Conservation (phyloP, 176 grass and related monocot genomes). For the Coix lacrymajobi region DNA sequence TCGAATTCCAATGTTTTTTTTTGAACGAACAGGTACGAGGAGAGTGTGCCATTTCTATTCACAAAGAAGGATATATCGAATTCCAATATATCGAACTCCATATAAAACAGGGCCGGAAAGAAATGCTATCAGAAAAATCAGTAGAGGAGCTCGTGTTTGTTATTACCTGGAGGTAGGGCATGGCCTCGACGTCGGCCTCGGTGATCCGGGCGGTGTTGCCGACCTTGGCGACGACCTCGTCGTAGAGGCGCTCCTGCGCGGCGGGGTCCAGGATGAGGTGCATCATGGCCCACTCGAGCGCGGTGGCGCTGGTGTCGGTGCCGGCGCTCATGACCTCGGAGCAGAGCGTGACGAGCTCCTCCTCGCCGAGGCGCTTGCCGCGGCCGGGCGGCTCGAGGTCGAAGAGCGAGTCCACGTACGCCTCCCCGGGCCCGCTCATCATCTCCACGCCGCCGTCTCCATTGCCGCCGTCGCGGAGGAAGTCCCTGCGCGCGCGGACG, state of each 20-base stretch:
- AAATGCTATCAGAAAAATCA: neutral
- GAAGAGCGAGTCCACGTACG: constrained; percentile 92
- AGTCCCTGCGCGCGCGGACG: constrained; percentile 57
- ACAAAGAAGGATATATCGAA: too few species aligned
- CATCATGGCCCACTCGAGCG: constrained; percentile 90
- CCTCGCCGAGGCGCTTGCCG: constrained; percentile 63
- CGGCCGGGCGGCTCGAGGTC: constrained; percentile 68
- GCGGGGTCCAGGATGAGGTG: constrained; percentile 70
- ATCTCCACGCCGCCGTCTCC: constrained; percentile 47
- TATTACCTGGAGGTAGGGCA: constrained; percentile 85
- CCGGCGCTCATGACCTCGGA: constrained; percentile 99
- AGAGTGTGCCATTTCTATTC: too few species aligned
- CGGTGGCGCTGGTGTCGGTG: constrained; percentile 87
- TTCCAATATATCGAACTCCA: too few species aligned
- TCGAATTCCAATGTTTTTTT: neutral
- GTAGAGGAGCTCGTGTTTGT: neutral
- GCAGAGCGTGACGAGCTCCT: constrained; percentile 92
- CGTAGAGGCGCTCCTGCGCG: constrained; percentile 59
- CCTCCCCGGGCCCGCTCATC: constrained; percentile 75
- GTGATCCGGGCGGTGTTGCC: constrained; percentile 59
- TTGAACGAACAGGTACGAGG: too few species aligned
- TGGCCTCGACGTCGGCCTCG: constrained; percentile 75
- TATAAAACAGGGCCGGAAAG: neutral
- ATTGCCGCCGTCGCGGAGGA: constrained; percentile 41
- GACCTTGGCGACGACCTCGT: constrained; percentile 53